A percentile compares a stretch with the other conserved stretches of the same genome.
Evolutionary conservation across 371 early-diverging fungal genomes (phyloP).

Genomic region (Mortierella sp.): DNA sequence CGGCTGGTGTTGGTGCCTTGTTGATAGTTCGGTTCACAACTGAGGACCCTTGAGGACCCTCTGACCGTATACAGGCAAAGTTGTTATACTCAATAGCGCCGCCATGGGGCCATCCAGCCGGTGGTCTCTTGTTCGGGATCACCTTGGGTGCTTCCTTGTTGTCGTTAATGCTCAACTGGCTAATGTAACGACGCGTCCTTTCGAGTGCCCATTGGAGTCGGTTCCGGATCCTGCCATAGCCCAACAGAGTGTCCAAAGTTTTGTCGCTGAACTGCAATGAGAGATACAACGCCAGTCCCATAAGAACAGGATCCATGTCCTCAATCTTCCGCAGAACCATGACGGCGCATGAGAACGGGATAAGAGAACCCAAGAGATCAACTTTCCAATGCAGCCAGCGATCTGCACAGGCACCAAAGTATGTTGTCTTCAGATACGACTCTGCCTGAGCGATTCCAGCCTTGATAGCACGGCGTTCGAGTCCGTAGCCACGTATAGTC

Average conservation of each 20-base stretch:
- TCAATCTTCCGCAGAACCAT: slow-evolving; percentile 30
- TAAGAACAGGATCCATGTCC: slow-evolving; percentile 31
- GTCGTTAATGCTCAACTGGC: slow-evolving; percentile 21
- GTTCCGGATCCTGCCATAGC: slow-evolving; percentile 49
- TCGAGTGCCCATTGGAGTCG: slow-evolving; percentile 55
- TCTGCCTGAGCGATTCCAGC: slow-evolving; percentile 48
- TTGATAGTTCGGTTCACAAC: slow-evolving; percentile 1
- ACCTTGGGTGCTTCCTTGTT: slow-evolving; percentile 31
- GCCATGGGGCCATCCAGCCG: slow-evolving; percentile 48
- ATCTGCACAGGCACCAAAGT: slow-evolving; percentile 50
- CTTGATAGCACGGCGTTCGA: slow-evolving; percentile 52
- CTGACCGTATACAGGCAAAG: slow-evolving; percentile 32
- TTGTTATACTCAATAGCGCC: slow-evolving; percentile 44
- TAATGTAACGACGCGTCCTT: slow-evolving; percentile 40
- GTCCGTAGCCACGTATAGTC: slow-evolving; percentile 50
- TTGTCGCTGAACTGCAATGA: slow-evolving; percentile 51
- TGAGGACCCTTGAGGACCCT: not conserved
- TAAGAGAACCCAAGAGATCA: slow-evolving; percentile 37
- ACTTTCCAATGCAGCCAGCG: slow-evolving; percentile 56
- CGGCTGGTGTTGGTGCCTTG: slow-evolving; percentile 6
- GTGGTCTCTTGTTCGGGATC: slow-evolving; percentile 28
- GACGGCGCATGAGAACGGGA: slow-evolving; percentile 45
- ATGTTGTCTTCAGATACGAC: slow-evolving; percentile 41
- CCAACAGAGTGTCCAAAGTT: slow-evolving; percentile 24
- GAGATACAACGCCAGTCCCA: slow-evolving; percentile 41